Evolutionary conservation across 2,329 filamentous ascomycete species (phyloP).

Genomic region (Waltergamsia citrina): DNA sequence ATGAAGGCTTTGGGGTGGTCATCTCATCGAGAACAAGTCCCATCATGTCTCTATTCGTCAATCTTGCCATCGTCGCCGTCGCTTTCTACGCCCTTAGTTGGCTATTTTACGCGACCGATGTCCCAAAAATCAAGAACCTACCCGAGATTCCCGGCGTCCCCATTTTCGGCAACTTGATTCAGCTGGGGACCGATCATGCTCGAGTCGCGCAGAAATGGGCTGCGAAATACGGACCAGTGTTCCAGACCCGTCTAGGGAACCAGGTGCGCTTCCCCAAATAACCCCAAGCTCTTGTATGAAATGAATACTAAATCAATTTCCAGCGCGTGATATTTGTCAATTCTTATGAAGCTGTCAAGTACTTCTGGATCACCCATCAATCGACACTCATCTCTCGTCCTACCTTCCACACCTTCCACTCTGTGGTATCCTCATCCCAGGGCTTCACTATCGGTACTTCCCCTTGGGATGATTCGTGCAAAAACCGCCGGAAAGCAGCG

Average conservation of each 20-base stretch:
- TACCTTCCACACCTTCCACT: constrained; percentile 73
- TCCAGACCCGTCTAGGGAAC: constrained; percentile 61
- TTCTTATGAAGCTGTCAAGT: constrained; percentile 62
- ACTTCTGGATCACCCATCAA: constrained; percentile 69
- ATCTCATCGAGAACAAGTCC: too few relatives aligned
- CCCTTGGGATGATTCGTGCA: constrained; percentile 75
- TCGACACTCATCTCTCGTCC: constrained; percentile 69
- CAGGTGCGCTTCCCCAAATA: too few relatives aligned
- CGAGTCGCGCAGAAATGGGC: constrained; percentile 45
- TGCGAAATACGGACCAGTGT: constrained; percentile 53
- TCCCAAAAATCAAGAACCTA: constrained; percentile 50
- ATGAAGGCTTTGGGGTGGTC: too few relatives aligned
- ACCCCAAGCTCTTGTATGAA: constrained; percentile 1
- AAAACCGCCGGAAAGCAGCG: constrained; percentile 65
- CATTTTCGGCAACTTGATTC: constrained; percentile 53
- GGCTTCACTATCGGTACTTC: constrained; percentile 78
- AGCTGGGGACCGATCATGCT: constrained; percentile 49
- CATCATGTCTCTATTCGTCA: too few relatives aligned
- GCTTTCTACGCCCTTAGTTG: constrained; percentile 9
- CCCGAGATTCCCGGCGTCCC: constrained; percentile 53
- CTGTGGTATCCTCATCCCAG: constrained; percentile 64
- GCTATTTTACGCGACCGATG: constrained; percentile 50
- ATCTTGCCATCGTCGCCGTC: too few relatives aligned
- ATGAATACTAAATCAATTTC: constrained; percentile 1
- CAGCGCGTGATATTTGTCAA: constrained; percentile 70